Evolutionary conservation across 805 yeast species (phyloP).

Genomic region (Candida maesae): DNA sequence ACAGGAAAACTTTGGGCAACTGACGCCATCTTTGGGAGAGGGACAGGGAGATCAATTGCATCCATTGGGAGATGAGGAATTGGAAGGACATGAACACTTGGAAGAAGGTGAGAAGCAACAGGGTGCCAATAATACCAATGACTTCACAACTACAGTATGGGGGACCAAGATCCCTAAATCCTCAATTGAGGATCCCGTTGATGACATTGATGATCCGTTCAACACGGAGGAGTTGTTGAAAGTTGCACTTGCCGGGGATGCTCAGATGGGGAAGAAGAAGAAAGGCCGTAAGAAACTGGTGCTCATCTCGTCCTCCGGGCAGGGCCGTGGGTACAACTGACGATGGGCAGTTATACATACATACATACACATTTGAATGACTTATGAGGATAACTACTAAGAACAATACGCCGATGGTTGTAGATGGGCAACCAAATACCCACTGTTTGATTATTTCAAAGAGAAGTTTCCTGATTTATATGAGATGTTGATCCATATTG

Average conservation of each 20-base stretch:
- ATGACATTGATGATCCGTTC: constrained; percentile 27
- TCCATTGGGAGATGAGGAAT: constrained; percentile 24
- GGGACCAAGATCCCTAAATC: constrained; percentile 48
- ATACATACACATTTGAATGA: too few species aligned
- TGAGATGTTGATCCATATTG: too few species aligned
- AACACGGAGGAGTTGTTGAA: constrained; percentile 17
- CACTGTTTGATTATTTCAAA: too few species aligned
- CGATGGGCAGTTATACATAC: too few species aligned
- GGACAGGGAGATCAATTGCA: constrained; percentile 28
- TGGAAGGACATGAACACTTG: constrained; percentile 15
- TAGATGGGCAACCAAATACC: too few species aligned
- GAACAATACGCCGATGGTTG: too few species aligned
- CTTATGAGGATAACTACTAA: too few species aligned
- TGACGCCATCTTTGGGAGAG: background rate
- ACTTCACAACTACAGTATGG: constrained; percentile 62
- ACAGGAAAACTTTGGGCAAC: constrained; percentile 4
- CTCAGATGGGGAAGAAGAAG: constrained; percentile 9
- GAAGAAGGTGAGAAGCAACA: constrained; percentile 7
- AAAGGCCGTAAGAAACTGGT: constrained; percentile 22
- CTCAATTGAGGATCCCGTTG: constrained; percentile 29
- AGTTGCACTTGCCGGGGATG: constrained; percentile 6
- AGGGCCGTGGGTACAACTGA: constrained; percentile 3
- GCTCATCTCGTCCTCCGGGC: constrained; percentile 15
- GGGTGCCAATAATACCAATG: constrained; percentile 5
- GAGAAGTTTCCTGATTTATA: too few species aligned